Base-by-base conservation (phyloP, 805 yeast genomes). In the Saccharomycopsis microspora region DNA sequence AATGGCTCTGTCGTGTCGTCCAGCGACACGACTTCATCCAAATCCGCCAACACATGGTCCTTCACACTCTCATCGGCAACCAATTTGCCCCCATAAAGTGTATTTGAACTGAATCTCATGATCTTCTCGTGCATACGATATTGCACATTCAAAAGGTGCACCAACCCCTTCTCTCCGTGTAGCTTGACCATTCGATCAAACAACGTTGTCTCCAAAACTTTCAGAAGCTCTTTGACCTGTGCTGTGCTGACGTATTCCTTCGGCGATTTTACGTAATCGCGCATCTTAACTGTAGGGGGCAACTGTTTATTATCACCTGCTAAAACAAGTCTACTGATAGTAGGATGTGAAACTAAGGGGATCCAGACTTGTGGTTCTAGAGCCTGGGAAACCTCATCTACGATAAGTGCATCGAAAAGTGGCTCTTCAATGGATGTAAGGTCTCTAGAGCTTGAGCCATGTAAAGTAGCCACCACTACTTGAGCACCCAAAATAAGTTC, bases 361-460 rank as follows among this genome's bases (percentile, higher is more conserved):
- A 90, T 88, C 97, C 97, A 89, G 58, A 97, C 88, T 55, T 90
- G 95, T 1, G 97, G 95, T 58, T 90, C 96, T 47, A 90, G 64
- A 7, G 96, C 74, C 62, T 90, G 98, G 0, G 97, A 87, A 0
- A 90, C 96, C 63, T 90, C 98, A 64, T 90, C 98, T 35, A 90
- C 89, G 8, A 93, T 84, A 33, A 90, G 69, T 0, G 95, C 78
- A 54, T 85, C 86, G 58, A 90, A 86, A 8, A 79, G 59, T 4
- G 42, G 47, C 9, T 8, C 29, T 35, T 63, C 66, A n/a, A 47
- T 47, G 5, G 58, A 61, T n/a, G 74, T 68, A 6, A 88, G 63
- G 43, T 83, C 88, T 56, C 79, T 68, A 0, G 87, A 70, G 6
- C 94, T 87, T 0, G 96, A 76, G 0, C 96, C 96, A 63, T 90